Evolutionary conservation across 805 yeast species (phyloP), one percentile per base, ranked within the genome.

Genomic region (Jamesozyma jinghongensis): DNA sequence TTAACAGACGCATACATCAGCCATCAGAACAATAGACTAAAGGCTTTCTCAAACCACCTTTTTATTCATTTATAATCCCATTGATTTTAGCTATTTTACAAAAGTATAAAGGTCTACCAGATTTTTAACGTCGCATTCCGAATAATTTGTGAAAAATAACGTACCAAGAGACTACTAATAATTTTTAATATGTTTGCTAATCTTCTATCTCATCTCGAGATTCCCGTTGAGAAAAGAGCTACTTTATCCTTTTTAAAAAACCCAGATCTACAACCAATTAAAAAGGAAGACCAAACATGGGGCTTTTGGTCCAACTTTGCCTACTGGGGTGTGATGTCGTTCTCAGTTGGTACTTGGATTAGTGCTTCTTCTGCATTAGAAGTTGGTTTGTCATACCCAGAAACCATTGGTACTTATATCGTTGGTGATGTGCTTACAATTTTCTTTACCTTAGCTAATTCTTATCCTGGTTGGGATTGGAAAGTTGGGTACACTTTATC

Each of bases 381-480:
- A 3, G 54, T 68, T 12, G 77, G 77, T 2, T 52, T 71, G 38
- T 60, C 65, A 27, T 68, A 70, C 29, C 57, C 65, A 3, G 68
- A 71, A 37, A 61, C 70, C 4, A 63, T 73, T 53, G 68, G 70
- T 10, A 62, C 67, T n/a, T 63, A 63, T 32, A 59, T 67, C 26
- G 43, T 74, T 18, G 76, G 72, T 20, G 72, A 71, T 49, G 45
- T 67, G 4, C 43, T 74, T 13, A 69, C 73, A n/a, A 56, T 68
- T 30, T 13, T 58, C 4, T 62, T 66, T 39, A 69, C 76, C 6
- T 46, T 68, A 32, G 61, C 70, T 11, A 71, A 70, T 50, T 66
- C 73, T n/a, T 63, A 59, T 38, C 73, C 70, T 1, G 78, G 78
- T 25, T 51, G 58, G 10, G 65, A 69, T 37, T 72, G 67, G 58